phyloP scores from a whole-genome alignment of 768 basidiomycete species.

The Lactarius pseudohatsudake region DNA sequence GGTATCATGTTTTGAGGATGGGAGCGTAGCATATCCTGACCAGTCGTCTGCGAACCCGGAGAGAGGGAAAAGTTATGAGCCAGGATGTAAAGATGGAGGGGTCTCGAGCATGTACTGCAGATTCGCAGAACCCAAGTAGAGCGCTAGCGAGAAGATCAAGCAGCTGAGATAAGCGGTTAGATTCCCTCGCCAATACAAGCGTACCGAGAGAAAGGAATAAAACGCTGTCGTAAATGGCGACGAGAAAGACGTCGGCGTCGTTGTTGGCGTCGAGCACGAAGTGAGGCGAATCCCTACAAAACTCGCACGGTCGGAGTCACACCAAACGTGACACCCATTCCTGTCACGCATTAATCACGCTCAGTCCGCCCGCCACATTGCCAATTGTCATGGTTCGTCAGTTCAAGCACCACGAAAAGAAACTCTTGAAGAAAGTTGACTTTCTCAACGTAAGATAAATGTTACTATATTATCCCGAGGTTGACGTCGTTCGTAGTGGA shows the following conservation, averaged over 20 bases:
- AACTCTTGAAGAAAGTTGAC: constrained; percentile 93
- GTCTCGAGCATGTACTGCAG: constrained; percentile 31
- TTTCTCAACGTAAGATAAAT: constrained; percentile 71
- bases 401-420: constrained; percentile 95
- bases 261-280: constrained; percentile 30
- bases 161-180: constrained; percentile 31
- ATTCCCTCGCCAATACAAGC: constrained; percentile 24
- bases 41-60: constrained; percentile 46
- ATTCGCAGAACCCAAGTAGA: constrained; percentile 24
- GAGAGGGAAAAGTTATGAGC: constrained; percentile 20
- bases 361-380: not conserved
- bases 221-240: constrained; percentile 18
- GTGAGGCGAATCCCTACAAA: constrained; percentile 30
- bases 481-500: constrained; percentile 66
- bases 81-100: constrained; percentile 29
- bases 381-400: constrained; percentile 71
- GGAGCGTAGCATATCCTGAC: constrained; percentile 53
- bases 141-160: constrained; percentile 27
- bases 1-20: constrained; percentile 41
- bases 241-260: constrained; percentile 25
- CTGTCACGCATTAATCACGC: constrained; percentile 17
- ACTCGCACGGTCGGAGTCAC: constrained; percentile 31
- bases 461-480: constrained; percentile 8
- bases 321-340: constrained; percentile 22
- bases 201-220: constrained; percentile 21